phyloP scores from a whole-genome alignment of 169 alveolate species.

The Cyclospora cayetanensis region DNA sequence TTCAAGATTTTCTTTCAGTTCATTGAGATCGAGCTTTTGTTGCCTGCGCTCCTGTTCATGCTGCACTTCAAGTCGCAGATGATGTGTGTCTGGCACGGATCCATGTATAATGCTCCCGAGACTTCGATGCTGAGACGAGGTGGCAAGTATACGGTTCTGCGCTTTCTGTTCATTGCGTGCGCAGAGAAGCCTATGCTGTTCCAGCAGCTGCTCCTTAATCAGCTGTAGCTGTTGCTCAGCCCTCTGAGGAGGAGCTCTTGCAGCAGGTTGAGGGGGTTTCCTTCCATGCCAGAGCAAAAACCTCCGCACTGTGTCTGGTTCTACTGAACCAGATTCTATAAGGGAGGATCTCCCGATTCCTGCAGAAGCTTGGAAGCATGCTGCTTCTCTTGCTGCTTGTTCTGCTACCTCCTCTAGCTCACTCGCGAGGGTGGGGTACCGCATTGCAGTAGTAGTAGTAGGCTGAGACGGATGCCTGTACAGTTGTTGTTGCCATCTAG shows the following conservation, averaged over 20 bases:
- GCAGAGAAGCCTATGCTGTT: conserved; percentile 30
- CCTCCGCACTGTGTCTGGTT: background rate
- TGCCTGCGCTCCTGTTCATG: conserved; percentile 8
- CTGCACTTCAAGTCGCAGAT: background rate
- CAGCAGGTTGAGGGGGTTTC: background rate
- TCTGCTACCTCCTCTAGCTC: conserved; percentile 2
- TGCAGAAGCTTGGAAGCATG: conserved; percentile 3
- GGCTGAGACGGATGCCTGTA: background rate
- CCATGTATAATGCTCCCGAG: no score
- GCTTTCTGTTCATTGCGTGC: background rate
- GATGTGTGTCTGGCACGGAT: no score
- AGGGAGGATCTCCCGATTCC: background rate
- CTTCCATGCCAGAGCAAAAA: conserved; percentile 4
- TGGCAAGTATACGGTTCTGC: background rate
- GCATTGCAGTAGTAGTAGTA: no score
- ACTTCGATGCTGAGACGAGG: no score
- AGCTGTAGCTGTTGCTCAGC: conserved; percentile 33
- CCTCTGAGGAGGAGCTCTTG: conserved; percentile 32
- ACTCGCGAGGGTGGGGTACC: background rate
- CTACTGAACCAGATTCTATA: background rate
- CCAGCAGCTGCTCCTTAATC: conserved; percentile 41
- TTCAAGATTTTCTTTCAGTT: background rate
- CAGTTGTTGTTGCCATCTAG: background rate
- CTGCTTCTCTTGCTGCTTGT: background rate
- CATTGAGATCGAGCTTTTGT: background rate